These are phyloP conservation scores for Trichoderma gracile DNA, from an alignment of 2,329 filamentous ascomycete species.

Conservation along the genomic window DNA sequence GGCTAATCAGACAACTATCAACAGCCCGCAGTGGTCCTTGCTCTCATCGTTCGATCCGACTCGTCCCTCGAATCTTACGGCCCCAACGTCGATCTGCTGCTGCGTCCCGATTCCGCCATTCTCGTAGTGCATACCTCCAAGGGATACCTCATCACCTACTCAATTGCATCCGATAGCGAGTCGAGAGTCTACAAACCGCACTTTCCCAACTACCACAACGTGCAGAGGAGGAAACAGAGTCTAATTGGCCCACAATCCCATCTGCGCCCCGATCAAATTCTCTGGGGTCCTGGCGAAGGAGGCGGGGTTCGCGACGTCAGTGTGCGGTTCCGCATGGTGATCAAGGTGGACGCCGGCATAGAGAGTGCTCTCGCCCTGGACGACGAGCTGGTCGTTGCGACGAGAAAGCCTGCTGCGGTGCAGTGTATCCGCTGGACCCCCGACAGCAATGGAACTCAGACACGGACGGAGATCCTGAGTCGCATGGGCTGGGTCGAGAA, in stretches of 20 bases:
- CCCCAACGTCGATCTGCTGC: slow-evolving; percentile 76
- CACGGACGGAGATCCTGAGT: slow-evolving; percentile 84
- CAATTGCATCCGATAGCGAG: slow-evolving; percentile 79
- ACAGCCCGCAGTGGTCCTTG: slow-evolving; percentile 85
- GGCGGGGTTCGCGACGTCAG: slow-evolving; percentile 81
- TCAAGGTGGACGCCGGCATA: slow-evolving; percentile 96
- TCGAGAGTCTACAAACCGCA: slow-evolving; percentile 82
- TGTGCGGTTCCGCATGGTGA: slow-evolving; percentile 93
- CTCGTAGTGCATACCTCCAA: slow-evolving; percentile 84
- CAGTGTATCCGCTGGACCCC: slow-evolving; percentile 96
- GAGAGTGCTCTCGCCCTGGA: slow-evolving; percentile 84
- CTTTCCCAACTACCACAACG: slow-evolving; percentile 68
- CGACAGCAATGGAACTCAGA: slow-evolving; percentile 78
- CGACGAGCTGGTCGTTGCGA: slow-evolving; percentile 89
- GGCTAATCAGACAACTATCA: background rate
- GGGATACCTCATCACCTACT: slow-evolving; percentile 93
- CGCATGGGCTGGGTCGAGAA: slow-evolving; percentile 84
- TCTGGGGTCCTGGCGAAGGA: slow-evolving; percentile 79
- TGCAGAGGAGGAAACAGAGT: slow-evolving; percentile 62
- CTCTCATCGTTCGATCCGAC: slow-evolving; percentile 78
- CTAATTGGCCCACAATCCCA: slow-evolving; percentile 59
- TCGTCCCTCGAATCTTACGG: slow-evolving; percentile 82
- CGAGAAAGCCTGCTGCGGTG: slow-evolving; percentile 85
- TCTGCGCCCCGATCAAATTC: slow-evolving; percentile 59
- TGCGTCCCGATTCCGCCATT: slow-evolving; percentile 89